Base-by-base conservation (phyloP, 148 eudicot genomes). In the Dysphania ambrosioides region DNA sequence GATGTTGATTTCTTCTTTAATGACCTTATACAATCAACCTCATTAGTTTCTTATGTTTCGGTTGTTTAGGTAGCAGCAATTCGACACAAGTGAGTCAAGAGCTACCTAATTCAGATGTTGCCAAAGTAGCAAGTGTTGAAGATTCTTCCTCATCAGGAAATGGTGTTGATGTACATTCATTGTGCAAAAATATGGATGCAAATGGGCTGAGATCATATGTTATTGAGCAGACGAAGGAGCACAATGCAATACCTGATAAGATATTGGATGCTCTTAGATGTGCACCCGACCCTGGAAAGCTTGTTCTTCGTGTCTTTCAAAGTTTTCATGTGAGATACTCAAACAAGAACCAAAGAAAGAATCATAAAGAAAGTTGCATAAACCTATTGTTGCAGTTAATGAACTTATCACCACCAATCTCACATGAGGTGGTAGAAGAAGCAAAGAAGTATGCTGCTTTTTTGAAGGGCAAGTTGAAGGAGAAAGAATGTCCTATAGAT, bases 231-330 rank as follows among this genome's bases (percentile, higher is more conserved):
- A 59, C 70, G 11, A 58, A 71, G 57, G 76, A 75, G 63, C 67
- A 41, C 1, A 26, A 44, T 41, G 13, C 8, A n/a, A n/a, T n/a
- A 30, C 56, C 23, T 56, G 73, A 70, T 35, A 71, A 71, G 72
- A 71, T 76, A 70, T 72, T 82, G 34, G 68, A 62, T 44, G 66
- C 80, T 57, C 78, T 83, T 60, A 78, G 30, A 67, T 55, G 72
- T 67, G 82, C 86, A 66, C 9, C 75, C 10, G 81, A 85, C 70
- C 87, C 88, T 23, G 85, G 84, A 11, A 75, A 76, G 64, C 82
- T 87, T 81, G 84, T 85, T 77, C 83, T 87, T 76, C 74, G 79
- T 73, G 83, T 80, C 13, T 70, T 81, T 63, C 63, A 30, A 56
- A 70, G 60, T 31, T 75, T 80, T 66, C 68, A 65, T 58, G n/a